Evolutionary conservation across 106 monocot genomes (phyloP).

Genomic region (Allium sativum): DNA sequence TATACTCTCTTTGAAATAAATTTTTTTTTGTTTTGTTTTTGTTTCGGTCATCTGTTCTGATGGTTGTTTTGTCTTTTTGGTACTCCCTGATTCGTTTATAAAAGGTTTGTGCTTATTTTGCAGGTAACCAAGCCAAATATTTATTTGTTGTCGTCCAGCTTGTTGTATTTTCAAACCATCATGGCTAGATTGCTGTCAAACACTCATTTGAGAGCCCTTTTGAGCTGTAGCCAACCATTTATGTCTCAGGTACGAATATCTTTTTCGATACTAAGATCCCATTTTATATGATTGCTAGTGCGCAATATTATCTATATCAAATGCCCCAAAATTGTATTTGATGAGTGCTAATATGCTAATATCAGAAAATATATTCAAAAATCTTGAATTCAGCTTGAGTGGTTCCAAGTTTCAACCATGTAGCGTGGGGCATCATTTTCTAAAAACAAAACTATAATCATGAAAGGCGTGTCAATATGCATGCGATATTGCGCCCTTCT

Average conservation of each 20-base stretch:
- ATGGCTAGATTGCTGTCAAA: slow-evolving; percentile 10
- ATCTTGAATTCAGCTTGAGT: not conserved
- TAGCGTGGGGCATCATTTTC: not conserved
- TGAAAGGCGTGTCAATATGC: too few relatives aligned
- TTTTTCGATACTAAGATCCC: not conserved
- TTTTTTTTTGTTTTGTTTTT: too few relatives aligned
- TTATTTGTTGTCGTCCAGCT: not conserved
- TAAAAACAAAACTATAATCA: too few relatives aligned
- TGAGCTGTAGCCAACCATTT: not conserved
- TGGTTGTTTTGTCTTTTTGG: too few relatives aligned
- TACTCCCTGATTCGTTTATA: too few relatives aligned
- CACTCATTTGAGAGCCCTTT: not conserved
- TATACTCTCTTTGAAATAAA: too few relatives aligned
- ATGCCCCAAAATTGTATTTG: not conserved
- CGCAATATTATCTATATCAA: not conserved
- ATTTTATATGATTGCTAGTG: not conserved
- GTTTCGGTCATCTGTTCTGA: too few relatives aligned
- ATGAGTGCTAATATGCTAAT: not conserved
- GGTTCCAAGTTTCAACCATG: not conserved
- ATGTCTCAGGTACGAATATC: not conserved
- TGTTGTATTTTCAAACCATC: not conserved
- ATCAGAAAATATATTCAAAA: not conserved
- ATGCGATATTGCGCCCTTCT: too few relatives aligned
- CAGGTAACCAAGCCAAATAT: too few relatives aligned
- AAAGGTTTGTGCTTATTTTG: too few relatives aligned